Evolutionary conservation across 352 stramenopile species (phyloP).

Genomic region (Pythium aquatile): DNA sequence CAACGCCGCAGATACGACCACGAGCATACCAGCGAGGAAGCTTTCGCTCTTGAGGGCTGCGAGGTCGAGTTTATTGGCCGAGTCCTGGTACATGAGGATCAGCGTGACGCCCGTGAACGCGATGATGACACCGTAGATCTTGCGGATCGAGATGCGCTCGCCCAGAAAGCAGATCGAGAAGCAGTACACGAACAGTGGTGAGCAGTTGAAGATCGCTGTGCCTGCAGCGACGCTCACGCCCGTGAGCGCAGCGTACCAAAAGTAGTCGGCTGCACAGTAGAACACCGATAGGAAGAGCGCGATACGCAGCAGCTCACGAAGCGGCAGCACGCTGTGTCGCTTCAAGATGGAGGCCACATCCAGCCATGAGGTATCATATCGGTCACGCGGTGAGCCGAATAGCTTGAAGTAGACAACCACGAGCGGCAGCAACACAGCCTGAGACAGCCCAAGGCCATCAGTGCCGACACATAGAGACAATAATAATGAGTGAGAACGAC

Average conservation of each 20-base stretch:
- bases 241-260: constrained; percentile 52
- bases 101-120: constrained; percentile 48
- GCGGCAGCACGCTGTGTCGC: constrained; percentile 38
- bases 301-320: constrained; percentile 31
- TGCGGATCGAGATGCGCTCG: constrained; percentile 37
- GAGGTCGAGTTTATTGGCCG: constrained; percentile 24
- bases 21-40: constrained; percentile 38
- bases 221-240: constrained; percentile 45
- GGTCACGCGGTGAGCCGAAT: constrained; percentile 12
- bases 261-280: constrained; percentile 56
- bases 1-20: constrained; percentile 46
- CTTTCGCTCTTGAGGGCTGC: constrained; percentile 31
- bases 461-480: no score
- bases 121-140: constrained; percentile 42
- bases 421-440: constrained; percentile 41
- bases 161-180: constrained; percentile 62
- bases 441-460: background rate
- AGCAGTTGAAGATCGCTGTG: constrained; percentile 60
- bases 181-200: constrained; percentile 64
- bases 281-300: constrained; percentile 43
- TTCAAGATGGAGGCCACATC: constrained; percentile 27
- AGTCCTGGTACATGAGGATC: constrained; percentile 44
- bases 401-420: constrained; percentile 36
- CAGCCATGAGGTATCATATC: constrained; percentile 25
- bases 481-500: background rate